phyloP scores from a whole-genome alignment of 2,329 filamentous ascomycete genomes.

The Moelleriella libera region DNA sequence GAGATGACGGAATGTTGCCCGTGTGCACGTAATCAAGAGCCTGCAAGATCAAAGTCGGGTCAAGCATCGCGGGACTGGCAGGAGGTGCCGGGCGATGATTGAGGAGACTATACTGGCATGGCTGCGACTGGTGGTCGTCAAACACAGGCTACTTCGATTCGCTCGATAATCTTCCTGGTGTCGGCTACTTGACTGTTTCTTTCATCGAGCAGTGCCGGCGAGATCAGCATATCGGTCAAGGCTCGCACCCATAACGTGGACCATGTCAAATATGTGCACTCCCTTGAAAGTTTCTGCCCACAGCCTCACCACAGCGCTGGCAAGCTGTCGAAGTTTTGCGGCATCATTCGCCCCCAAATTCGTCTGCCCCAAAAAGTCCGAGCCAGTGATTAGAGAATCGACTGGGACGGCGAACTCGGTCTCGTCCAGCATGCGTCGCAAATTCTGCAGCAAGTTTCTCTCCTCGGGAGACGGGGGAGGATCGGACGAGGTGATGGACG shows the following conservation, averaged over 20 bases:
- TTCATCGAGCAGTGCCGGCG: slow-evolving; percentile 1
- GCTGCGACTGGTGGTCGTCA: too few relatives aligned
- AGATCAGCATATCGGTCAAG: slow-evolving; percentile 43
- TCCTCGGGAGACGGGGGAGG: slow-evolving; percentile 37
- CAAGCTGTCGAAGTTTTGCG: slow-evolving; percentile 38
- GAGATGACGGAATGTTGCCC: too few relatives aligned
- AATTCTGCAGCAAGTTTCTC: slow-evolving; percentile 37
- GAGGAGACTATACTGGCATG: too few relatives aligned
- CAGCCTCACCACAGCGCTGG: slow-evolving; percentile 41
- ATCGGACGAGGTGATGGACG: slow-evolving; percentile 34
- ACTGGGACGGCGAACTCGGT: slow-evolving; percentile 48
- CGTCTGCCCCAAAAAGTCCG: slow-evolving; percentile 19
- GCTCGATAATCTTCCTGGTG: too few relatives aligned
- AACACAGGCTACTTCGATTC: too few relatives aligned
- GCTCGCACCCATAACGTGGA: slow-evolving; percentile 41
- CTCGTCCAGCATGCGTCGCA: slow-evolving; percentile 45
- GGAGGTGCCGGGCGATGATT: too few relatives aligned
- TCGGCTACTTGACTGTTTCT: too few relatives aligned
- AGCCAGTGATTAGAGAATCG: slow-evolving; percentile 36
- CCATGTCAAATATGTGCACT: slow-evolving; percentile 45
- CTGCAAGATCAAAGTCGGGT: too few relatives aligned
- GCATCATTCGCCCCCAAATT: slow-evolving; percentile 33
- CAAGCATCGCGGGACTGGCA: too few relatives aligned
- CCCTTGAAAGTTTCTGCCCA: slow-evolving; percentile 51
- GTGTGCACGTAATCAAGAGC: too few relatives aligned